Conservation (phyloP, 176 grass and related monocot species). For the Hyparrhenia diplandra region DNA sequence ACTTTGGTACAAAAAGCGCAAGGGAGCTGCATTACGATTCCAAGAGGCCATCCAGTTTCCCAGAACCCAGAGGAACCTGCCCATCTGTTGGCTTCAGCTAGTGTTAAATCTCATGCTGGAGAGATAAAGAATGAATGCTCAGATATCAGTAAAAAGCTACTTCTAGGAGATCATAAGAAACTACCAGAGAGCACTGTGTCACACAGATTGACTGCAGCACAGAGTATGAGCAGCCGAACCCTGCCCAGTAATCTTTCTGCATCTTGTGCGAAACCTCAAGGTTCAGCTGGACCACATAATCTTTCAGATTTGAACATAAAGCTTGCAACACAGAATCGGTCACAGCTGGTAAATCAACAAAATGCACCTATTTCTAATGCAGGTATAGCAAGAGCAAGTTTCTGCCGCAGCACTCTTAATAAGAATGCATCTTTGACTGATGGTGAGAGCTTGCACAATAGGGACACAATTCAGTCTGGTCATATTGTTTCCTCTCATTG, state of each 20-base stretch:
- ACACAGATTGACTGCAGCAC: conserved; percentile 13
- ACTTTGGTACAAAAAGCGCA: conserved; percentile 8
- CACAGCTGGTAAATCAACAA: conserved; percentile 13
- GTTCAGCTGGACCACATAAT: conserved; percentile 17
- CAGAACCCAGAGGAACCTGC: conserved; percentile 11
- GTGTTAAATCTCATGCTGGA: conserved; percentile 20
- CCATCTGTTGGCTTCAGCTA: not conserved
- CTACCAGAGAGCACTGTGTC: not conserved
- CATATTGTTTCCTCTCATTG: conserved; percentile 8
- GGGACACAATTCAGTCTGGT: conserved; percentile 1
- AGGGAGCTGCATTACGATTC: not conserved
- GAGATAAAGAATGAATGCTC: conserved; percentile 31
- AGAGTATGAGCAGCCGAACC: conserved; percentile 1
- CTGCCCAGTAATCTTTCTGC: conserved; percentile 11
- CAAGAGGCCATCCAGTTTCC: conserved; percentile 12
- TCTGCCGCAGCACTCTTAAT: not conserved
- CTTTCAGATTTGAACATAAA: conserved; percentile 22
- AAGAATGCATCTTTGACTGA: conserved; percentile 11
- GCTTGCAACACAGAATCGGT: conserved; percentile 13
- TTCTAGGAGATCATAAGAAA: conserved; percentile 15
- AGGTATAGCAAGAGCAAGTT: conserved; percentile 17
- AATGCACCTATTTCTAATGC: conserved; percentile 2
- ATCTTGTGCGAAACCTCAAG: conserved; percentile 18
- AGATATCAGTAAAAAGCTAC: conserved; percentile 27
- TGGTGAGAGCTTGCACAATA: not conserved